These are phyloP conservation scores for Zygosaccharomyces bisporus DNA, from an alignment of 805 yeast species.

Conservation along the genomic window DNA sequence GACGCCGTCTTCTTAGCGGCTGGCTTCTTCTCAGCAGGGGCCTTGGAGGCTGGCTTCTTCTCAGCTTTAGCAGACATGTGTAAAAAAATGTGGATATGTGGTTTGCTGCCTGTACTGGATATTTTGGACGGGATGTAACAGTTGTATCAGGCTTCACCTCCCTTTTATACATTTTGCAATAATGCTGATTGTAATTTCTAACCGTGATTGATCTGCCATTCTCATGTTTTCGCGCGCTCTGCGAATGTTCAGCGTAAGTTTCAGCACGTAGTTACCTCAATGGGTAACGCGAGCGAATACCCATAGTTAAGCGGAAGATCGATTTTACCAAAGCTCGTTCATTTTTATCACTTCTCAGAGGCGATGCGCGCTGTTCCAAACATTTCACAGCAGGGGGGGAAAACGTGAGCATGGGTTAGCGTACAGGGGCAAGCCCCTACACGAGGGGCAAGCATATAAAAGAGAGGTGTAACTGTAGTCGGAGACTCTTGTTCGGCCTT, in stretches of 20 bases:
- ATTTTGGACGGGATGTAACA: too few species aligned
- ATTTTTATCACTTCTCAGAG: constrained; percentile 23
- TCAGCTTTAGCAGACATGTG: constrained; percentile 27
- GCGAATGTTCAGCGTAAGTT: constrained; percentile 6
- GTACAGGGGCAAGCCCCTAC: constrained; percentile 2
- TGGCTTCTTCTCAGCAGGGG: constrained; percentile 94
- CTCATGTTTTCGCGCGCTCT: constrained; percentile 10
- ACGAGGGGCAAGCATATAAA: constrained; percentile 6
- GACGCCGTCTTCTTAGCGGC: constrained; percentile 90
- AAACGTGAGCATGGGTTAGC: constrained; percentile 10
- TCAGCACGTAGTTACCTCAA: constrained; percentile 24
- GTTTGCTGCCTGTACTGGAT: too few species aligned
- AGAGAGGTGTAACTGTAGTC: background rate
- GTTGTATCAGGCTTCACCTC: constrained; percentile 3
- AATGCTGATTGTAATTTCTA: background rate
- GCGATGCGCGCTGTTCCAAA: constrained; percentile 26
- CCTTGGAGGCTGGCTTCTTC: constrained; percentile 74
- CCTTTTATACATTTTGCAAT: constrained; percentile 12
- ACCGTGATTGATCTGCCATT: background rate
- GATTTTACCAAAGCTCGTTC: constrained; percentile 18
- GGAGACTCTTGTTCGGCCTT: constrained; percentile 3
- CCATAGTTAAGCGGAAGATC: constrained; percentile 24
- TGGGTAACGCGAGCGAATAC: constrained; percentile 23
- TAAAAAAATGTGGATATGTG: background rate
- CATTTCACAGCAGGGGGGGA: constrained; percentile 30